Percentiles rank a stretch among this genome's conserved stretches.
Evolutionary conservation across 441 rosid species (phyloP).

Genomic region (Hura crepitans): DNA sequence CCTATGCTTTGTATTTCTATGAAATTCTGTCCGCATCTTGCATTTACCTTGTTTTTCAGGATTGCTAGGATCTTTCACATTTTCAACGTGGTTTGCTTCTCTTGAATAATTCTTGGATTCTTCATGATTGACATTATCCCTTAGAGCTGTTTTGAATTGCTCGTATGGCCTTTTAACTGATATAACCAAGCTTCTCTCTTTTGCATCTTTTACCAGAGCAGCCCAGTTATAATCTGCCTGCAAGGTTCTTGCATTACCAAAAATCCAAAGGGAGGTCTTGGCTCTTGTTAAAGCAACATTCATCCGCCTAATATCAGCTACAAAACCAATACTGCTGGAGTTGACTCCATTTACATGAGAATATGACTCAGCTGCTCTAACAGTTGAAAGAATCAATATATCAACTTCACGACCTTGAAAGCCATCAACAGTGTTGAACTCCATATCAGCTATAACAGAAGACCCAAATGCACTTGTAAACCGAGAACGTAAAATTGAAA

Average conservation of each 20-base stretch:
- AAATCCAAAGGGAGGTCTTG: slow-evolving; percentile 85
- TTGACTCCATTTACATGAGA: slow-evolving; percentile 33
- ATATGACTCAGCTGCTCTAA: slow-evolving; percentile 65
- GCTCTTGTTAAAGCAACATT: slow-evolving; percentile 98
- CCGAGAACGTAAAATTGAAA: slow-evolving; percentile 72
- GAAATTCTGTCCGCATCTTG: slow-evolving; percentile 28
- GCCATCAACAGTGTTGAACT: slow-evolving; percentile 91
- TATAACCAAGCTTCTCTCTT: slow-evolving; percentile 63
- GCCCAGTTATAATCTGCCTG: slow-evolving; percentile 73
- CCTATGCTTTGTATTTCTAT: slow-evolving; percentile 29
- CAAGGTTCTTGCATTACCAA: slow-evolving; percentile 83
- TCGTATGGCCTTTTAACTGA: slow-evolving; percentile 60
- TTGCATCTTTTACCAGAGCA: slow-evolving; percentile 82
- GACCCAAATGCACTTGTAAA: slow-evolving; percentile 77
- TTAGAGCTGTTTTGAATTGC: slow-evolving; percentile 32
- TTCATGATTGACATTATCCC: slow-evolving; percentile 25
- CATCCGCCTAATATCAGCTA: slow-evolving; percentile 93
- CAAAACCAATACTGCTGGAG: slow-evolving; percentile 82
- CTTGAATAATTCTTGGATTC: slow-evolving; percentile 31
- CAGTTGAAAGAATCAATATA: slow-evolving; percentile 85
- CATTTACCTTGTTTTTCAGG: slow-evolving; percentile 29
- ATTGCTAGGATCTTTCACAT: slow-evolving; percentile 23
- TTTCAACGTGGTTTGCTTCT: slow-evolving; percentile 28
- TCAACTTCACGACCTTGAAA: slow-evolving; percentile 98
- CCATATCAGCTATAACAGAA: slow-evolving; percentile 68